phyloP scores from a whole-genome alignment of 257 asterid genomes.

The Penstemon davidsonii region DNA sequence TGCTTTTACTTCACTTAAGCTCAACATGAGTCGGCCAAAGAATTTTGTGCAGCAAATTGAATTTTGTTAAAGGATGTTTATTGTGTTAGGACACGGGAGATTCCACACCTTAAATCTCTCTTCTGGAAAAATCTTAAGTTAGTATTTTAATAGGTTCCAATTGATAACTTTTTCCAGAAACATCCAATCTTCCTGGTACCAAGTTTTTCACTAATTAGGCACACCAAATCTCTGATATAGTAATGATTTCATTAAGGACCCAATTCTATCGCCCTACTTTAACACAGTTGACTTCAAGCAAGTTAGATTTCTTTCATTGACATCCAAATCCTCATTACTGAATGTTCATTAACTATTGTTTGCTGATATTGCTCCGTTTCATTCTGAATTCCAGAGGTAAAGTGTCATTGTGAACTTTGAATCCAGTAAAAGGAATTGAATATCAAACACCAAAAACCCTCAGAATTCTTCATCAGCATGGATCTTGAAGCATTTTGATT shows the following conservation, averaged over 20 bases:
- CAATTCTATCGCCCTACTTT: not conserved
- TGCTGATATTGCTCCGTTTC: not conserved
- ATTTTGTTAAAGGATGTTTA: slow-evolving; percentile 8
- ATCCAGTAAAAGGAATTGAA: not conserved
- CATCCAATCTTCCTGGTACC: not conserved
- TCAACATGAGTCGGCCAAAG: slow-evolving; percentile 12
- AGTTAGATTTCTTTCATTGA: not conserved
- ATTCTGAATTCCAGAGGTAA: not conserved
- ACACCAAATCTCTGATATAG: not conserved
- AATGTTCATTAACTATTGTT: not conserved
- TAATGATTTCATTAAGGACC: not conserved
- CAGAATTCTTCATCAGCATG: not conserved
- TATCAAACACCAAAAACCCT: not conserved
- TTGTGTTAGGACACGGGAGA: slow-evolving; percentile 4
- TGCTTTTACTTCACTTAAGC: not conserved
- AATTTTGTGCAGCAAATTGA: slow-evolving; percentile 14
- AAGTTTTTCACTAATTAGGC: not conserved
- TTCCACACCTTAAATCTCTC: slow-evolving; percentile 6
- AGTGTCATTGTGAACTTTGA: not conserved
- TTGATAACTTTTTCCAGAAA: not conserved
- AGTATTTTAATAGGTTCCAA: slow-evolving; percentile 6
- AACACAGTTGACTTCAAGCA: not conserved
- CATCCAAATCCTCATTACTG: not conserved
- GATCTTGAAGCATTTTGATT: not conserved
- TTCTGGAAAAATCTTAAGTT: slow-evolving; percentile 1